Percentiles rank a stretch among this genome's conserved stretches.
These are phyloP conservation scores for Terana coerulea DNA, from an alignment of 768 basidiomycete genomes.

Conservation along the genomic window DNA sequence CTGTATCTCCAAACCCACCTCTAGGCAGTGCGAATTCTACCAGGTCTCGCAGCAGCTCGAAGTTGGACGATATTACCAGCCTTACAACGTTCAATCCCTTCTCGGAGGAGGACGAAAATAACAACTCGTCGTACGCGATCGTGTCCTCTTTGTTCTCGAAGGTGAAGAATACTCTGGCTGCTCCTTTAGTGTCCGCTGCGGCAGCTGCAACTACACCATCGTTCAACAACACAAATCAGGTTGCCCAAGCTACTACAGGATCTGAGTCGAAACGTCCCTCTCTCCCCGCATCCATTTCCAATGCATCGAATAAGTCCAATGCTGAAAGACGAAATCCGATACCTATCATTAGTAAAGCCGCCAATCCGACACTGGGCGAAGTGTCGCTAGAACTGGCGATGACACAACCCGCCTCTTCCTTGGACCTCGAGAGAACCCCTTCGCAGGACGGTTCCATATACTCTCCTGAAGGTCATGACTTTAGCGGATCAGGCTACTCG, in stretches of 20 bases:
- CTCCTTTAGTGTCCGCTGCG: conserved; percentile 54
- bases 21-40: conserved; percentile 35
- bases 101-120: conserved; percentile 89
- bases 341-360: conserved; percentile 20
- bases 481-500: conserved; percentile 58
- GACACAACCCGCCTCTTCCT: conserved; percentile 66
- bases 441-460: conserved; percentile 47
- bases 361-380: conserved; percentile 69
- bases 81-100: conserved; percentile 90
- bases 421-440: conserved; percentile 59
- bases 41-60: conserved; percentile 61
- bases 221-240: conserved; percentile 9
- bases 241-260: conserved; percentile 26
- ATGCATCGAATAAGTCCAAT: conserved; percentile 42
- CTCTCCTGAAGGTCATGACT: conserved; percentile 50
- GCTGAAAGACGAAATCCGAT: conserved; percentile 61
- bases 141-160: conserved; percentile 78
- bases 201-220: conserved; percentile 32
- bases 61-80: conserved; percentile 60
- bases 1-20: conserved; percentile 16
- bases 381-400: conserved; percentile 84
- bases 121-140: conserved; percentile 81
- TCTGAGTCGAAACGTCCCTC: conserved; percentile 63
- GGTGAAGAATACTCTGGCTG: conserved; percentile 75
- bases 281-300: conserved; percentile 42